Base-by-base conservation (phyloP, 2,329 filamentous ascomycete genomes). In the Penicillium capsulatum region DNA sequence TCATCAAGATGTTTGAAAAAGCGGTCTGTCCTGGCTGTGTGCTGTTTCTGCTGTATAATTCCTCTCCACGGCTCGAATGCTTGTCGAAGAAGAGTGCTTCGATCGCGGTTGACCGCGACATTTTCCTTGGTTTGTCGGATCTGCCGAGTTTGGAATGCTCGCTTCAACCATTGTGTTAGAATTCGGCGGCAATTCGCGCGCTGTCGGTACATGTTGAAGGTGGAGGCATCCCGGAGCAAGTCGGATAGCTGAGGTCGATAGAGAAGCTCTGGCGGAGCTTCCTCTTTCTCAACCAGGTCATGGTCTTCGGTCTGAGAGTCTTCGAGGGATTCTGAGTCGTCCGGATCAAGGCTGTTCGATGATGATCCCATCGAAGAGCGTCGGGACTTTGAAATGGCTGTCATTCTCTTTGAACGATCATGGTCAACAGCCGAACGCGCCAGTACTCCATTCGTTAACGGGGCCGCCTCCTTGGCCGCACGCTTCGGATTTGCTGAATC, bases 1-100 rank as follows among this genome's bases (percentile, higher is more conserved):
- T 65, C 69, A 57, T 82, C 79, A 11, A 81, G 65, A 34, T 72
- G 71, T 13, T 67, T 67, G 49, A 74, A 80, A 49, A 78, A 80
- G 26, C 64, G 65, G 34, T 76, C 69, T 5, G 70, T 76, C 48
- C 74, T 70, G 15, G 57, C 61, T 10, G 50, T 59, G 31, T 69
- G 68, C 9, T 64, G 66, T 40, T 67, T 71, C 2, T 57, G 51
- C 38, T 63, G 58, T 15, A 69, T 57, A 13, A 61, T 62, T 10
- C 57, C 58, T 36, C 64, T 65, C 74, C 75, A 77, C 17, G 68
- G 62, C 38, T 75, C 71, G 30, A 81, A 67, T 0, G 72, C 73
- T 46, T 75, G 68, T 26, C 68, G 70, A 32, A 80, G 59, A 14
- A 83, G 64, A 7, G 70, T 71, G 10, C 59, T 56, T 19, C 67